phyloP scores from a whole-genome alignment of 257 asterid species.

The Catharanthus roseus region DNA sequence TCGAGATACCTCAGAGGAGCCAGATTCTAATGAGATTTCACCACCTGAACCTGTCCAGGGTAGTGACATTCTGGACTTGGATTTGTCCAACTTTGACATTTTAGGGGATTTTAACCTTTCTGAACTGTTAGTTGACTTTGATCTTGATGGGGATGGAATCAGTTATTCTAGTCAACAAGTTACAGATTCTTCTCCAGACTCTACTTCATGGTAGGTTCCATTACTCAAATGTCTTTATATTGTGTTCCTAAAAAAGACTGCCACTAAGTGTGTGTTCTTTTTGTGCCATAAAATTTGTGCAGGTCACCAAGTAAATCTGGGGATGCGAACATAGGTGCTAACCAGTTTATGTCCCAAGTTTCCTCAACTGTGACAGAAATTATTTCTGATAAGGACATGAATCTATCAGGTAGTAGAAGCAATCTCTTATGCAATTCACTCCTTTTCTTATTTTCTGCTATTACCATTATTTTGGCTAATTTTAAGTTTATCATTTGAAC shows the following conservation, averaged over 20 bases:
- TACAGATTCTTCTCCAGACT: slow-evolving; percentile 31
- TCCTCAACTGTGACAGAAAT: slow-evolving; percentile 50
- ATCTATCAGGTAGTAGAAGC: slow-evolving; percentile 43
- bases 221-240: neutral
- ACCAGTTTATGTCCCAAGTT: slow-evolving; percentile 39
- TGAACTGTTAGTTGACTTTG: slow-evolving; percentile 38
- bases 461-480: slow-evolving; percentile 8
- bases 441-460: neutral
- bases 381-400: slow-evolving; percentile 38
- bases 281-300: slow-evolving; percentile 18
- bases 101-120: slow-evolving; percentile 46
- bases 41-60: slow-evolving; percentile 65
- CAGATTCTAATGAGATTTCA: slow-evolving; percentile 37
- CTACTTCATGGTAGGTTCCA: slow-evolving; percentile 31
- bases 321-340: slow-evolving; percentile 27
- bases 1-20: slow-evolving; percentile 43
- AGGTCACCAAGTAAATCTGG: slow-evolving; percentile 50
- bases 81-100: slow-evolving; percentile 61
- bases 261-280: neutral
- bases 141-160: slow-evolving; percentile 28
- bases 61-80: slow-evolving; percentile 60
- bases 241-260: neutral
- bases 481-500: slow-evolving; percentile 12
- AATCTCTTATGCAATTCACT: slow-evolving; percentile 1
- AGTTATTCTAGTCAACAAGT: slow-evolving; percentile 24